Evolutionary conservation across 176 grass and related monocot species (phyloP), one percentile per base, ranked within the genome.

Genomic region (Aegilops umbellulata): DNA sequence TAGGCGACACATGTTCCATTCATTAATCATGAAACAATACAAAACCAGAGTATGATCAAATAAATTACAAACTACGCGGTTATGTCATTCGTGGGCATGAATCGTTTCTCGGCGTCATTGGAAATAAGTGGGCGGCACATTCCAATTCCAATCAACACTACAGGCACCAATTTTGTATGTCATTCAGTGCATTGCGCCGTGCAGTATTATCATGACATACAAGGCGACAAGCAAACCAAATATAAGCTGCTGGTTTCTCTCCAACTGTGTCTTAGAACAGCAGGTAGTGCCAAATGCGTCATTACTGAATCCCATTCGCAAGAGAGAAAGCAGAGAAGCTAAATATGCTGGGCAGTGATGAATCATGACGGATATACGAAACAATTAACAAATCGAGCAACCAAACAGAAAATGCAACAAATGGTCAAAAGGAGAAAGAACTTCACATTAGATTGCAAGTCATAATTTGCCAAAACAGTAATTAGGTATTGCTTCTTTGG

Each of bases 261-360:
- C 3, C 49, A 53, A 53, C 49, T 53, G 2, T 2, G 16, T 17
- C 15, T 53, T 17, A 53, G 16, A 53, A 53, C 16, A 53, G 49
- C 49, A 53, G 19, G 7, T 8, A 24, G 60, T 24, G 55, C 55
- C 20, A 2, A 62, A 24, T 10, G 9, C 4, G 3, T 0, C 34
- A 39, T 41, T 72, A 72, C 35, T 22, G 5, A 24, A 44, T 46
- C 70, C 39, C 6, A 16, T 74, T 47, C 39, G 1, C 42, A 76
- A 10, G 26, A 78, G 11, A 32, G 29, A 85, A 83, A 57, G 30
- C 15, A 71, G 25, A 74, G 80, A 72, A 78, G 79, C 67, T 82
- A 72, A 47, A 20, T 30, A 62, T 75, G 53, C 1, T 75, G 30
- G 4, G 30, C 46, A 83, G 71, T 22, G 16, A 82, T 34, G 12